Evolutionary conservation across 2,329 filamentous ascomycete genomes (phyloP), one percentile per base, ranked within the genome.

Genomic region (Pseudocercospora musae): DNA sequence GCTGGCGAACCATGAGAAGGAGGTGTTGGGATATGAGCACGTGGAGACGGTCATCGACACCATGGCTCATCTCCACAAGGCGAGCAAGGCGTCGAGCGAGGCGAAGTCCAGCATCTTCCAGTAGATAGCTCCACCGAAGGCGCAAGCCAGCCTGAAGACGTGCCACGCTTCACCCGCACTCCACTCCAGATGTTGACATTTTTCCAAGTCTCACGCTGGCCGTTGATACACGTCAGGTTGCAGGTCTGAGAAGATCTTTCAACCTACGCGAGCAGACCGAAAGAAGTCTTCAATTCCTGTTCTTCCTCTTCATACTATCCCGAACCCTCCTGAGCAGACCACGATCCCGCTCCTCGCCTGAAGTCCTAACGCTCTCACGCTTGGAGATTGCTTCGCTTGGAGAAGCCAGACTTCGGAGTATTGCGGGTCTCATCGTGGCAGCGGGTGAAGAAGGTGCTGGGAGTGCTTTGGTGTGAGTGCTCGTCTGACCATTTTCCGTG

Each of bases 31-130:
- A 10, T 68, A 71, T 29, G 61, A 66, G 42, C 73, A 75, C 62
- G 59, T 79, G 23, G 68, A 73, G 23, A 73, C 67, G 49, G 76
- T 77, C 21, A 64, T 77, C 59, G 72, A 71, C 18, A 69, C 71
- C 10, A 74, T 70, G 31, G 70, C 73, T 66, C 72, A 75, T 59
- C 57, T 75, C 50, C 70, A 71, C 50, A 71, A 71, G 21, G 56
- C 63, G 5, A 71, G 58, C 4, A 63, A 65, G 62, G 70, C 69
- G 54, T 71, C 52, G n/a, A 68, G 71, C 33, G 62, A 64, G 55
- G 64, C 66, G 9, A 62, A 64, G 40, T 62, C 58, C 21, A 33
- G 52, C 27, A 59, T 60, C 18, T 60, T 63, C 61, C 48, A 50
- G 29, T 60, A 52, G 44, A 33, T 37, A 5, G 2, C 29, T 52